These are phyloP conservation scores for Candida pseudoviswanathii DNA, from an alignment of 1,139 yeast genomes.

Conservation along the genomic window DNA sequence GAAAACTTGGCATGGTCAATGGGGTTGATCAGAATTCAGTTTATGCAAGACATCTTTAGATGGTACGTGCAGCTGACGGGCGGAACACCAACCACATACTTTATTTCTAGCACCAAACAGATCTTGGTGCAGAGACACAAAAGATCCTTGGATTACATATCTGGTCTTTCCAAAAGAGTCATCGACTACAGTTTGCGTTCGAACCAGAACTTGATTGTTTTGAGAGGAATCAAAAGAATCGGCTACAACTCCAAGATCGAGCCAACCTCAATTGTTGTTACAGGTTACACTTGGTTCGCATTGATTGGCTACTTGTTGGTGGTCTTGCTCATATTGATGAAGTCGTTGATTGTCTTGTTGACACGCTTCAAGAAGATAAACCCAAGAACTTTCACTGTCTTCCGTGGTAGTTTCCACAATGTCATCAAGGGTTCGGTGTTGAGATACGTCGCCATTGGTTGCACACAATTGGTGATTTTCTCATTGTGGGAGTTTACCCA, in stretches of 20 bases:
- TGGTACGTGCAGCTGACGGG: slow-evolving; percentile 85
- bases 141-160: slow-evolving; percentile 43
- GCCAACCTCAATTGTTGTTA: slow-evolving; percentile 69
- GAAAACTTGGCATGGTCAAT: slow-evolving; percentile 85
- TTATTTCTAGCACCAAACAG: slow-evolving; percentile 58
- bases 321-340: slow-evolving; percentile 52
- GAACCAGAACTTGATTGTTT: slow-evolving; percentile 53
- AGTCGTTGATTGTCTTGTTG: slow-evolving; percentile 51
- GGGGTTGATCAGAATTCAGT: slow-evolving; percentile 69
- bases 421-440: slow-evolving; percentile 68
- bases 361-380: slow-evolving; percentile 46
- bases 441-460: slow-evolving; percentile 74
- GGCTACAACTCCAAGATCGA: slow-evolving; percentile 71
- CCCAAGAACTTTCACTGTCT: slow-evolving; percentile 47
- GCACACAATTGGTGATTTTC: slow-evolving; percentile 67
- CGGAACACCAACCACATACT: slow-evolving; percentile 64
- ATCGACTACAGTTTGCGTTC: slow-evolving; percentile 37
- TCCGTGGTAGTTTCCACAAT: slow-evolving; percentile 54
- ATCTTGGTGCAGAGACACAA: slow-evolving; percentile 56
- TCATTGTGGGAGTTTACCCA: slow-evolving; percentile 76
- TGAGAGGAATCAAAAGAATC: slow-evolving; percentile 75
- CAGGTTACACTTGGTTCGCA: slow-evolving; percentile 76
- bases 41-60: slow-evolving; percentile 76
- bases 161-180: slow-evolving; percentile 26
- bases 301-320: slow-evolving; percentile 59